Evolutionary conservation across 2,329 filamentous ascomycete species (phyloP).

Genomic region (Verticillium longisporum): DNA sequence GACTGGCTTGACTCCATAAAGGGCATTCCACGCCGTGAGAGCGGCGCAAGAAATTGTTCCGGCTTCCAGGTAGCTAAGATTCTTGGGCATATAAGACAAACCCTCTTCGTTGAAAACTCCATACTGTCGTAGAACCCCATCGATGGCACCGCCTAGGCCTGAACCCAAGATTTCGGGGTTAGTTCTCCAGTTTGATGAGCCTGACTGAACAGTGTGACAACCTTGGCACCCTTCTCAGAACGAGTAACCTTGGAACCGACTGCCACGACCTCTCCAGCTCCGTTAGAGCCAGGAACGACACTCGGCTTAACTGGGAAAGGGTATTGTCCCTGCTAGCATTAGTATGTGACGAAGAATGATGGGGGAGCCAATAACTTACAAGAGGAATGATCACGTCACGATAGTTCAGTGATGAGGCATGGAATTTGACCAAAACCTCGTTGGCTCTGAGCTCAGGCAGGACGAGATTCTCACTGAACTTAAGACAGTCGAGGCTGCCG

Average conservation of each 20-base stretch:
- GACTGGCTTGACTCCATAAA: slow-evolving; percentile 48
- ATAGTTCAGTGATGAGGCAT: slow-evolving; percentile 47
- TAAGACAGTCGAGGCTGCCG: slow-evolving; percentile 52
- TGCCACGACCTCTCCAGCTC: slow-evolving; percentile 44
- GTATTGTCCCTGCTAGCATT: slow-evolving; percentile 31
- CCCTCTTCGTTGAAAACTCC: slow-evolving; percentile 62
- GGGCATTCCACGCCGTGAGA: slow-evolving; percentile 59
- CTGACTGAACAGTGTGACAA: slow-evolving; percentile 57
- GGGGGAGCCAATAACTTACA: slow-evolving; percentile 9
- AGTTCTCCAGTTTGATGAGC: slow-evolving; percentile 39
- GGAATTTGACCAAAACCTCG: slow-evolving; percentile 64
- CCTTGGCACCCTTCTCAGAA: slow-evolving; percentile 45
- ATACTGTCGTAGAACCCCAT: slow-evolving; percentile 63
- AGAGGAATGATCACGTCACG: slow-evolving; percentile 44
- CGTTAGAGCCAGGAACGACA: slow-evolving; percentile 45
- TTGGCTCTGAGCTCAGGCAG: slow-evolving; percentile 59
- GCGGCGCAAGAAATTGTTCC: slow-evolving; percentile 54
- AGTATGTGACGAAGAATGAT: background rate
- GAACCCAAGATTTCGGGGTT: slow-evolving; percentile 29
- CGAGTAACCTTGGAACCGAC: slow-evolving; percentile 40
- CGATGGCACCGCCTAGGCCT: slow-evolving; percentile 60
- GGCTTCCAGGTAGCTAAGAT: slow-evolving; percentile 45
- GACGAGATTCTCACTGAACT: slow-evolving; percentile 42
- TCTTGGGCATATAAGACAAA: slow-evolving; percentile 55
- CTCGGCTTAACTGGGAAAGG: slow-evolving; percentile 33